These are phyloP conservation scores for Cadophora sp. DNA, from an alignment of 2,329 filamentous ascomycete genomes.

Conservation along the genomic window DNA sequence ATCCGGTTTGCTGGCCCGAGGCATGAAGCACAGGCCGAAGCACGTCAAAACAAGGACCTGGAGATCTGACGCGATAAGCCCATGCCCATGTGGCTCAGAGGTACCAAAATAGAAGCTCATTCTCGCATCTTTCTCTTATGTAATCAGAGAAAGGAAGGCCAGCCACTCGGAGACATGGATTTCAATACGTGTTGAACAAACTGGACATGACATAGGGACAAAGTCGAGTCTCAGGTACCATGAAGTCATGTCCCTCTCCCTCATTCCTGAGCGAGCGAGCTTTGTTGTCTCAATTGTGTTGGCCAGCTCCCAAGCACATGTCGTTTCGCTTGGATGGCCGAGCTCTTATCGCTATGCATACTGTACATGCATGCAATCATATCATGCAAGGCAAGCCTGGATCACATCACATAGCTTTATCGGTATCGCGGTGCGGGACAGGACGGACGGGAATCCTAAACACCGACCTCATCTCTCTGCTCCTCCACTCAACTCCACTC, in stretches of 20 bases:
- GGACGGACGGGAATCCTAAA: not conserved
- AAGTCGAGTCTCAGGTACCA: no score
- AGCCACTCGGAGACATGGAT: not conserved
- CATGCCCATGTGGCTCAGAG: not conserved
- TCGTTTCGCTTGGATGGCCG: conserved; percentile 1
- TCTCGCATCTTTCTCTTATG: not conserved
- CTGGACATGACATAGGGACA: not conserved
- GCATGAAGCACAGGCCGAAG: conserved; percentile 1
- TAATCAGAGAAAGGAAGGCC: not conserved
- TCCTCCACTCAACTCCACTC: not conserved
- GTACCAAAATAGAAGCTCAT: conserved; percentile 8
- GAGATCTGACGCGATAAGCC: conserved; percentile 9
- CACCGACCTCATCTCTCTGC: conserved; percentile 1
- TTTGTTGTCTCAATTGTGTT: not conserved
- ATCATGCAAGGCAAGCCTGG: conserved; percentile 15
- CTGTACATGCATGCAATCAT: no score
- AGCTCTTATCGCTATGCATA: conserved; percentile 20
- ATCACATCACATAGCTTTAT: conserved; percentile 16
- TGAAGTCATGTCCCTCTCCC: not conserved
- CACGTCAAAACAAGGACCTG: conserved; percentile 2
- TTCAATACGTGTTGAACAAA: not conserved
- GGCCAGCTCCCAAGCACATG: conserved; percentile 1
- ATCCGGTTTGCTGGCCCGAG: conserved; percentile 8
- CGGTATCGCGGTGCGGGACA: not conserved
- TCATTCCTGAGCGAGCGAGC: not conserved